Evolutionary conservation across 148 eudicot genomes (phyloP), one percentile per base, ranked within the genome.

Genomic region (Camellia granthamiana): DNA sequence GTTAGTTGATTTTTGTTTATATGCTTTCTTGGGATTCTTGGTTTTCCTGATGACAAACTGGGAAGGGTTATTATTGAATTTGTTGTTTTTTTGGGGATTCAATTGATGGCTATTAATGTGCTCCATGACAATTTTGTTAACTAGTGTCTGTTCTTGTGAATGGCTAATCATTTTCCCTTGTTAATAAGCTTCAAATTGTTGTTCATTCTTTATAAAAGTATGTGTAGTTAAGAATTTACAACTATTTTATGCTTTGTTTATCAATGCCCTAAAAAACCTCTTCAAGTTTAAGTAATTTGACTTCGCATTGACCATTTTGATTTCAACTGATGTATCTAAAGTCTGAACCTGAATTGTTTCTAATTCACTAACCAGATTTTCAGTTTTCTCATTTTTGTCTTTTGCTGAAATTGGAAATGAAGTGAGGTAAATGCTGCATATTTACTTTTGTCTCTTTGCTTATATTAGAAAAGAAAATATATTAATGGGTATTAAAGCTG

Each of bases 41-140:
- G 71, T 60, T 75, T n/a, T 75, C 52, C 52, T 59, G 78, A 59
- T 58, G 41, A 43, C 16, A 44, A 59, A 42, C 54, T 43, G 56
- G 16, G 54, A 70, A n/a, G 55, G 66, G 13, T 69, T 69, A 21
- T 55, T 56, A 51, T 18, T 59, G 7, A 61, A 7, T 58, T 14
- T 42, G 3, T 69, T 43, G 54, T 6, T 43, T 51, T 23, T n/a
- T 15, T 2, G 43, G 64, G 77, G 47, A 2, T 74, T 38, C 49
- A 55, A 6, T 74, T 30, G 21, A 74, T 74, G 23, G 30, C 9
- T 23, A 55, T 55, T 13, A 55, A 21, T 30, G 38, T 30, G 38
- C 38, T 30, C 38, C 38, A 30, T 30, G 38, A 30, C 38, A 1
- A 30, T 30, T 30, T 30, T 30, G 1, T 30, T 30, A 30, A 30